Conservation (phyloP, 2,329 filamentous ascomycete species). For the Trichophyton mentagrophytes region DNA sequence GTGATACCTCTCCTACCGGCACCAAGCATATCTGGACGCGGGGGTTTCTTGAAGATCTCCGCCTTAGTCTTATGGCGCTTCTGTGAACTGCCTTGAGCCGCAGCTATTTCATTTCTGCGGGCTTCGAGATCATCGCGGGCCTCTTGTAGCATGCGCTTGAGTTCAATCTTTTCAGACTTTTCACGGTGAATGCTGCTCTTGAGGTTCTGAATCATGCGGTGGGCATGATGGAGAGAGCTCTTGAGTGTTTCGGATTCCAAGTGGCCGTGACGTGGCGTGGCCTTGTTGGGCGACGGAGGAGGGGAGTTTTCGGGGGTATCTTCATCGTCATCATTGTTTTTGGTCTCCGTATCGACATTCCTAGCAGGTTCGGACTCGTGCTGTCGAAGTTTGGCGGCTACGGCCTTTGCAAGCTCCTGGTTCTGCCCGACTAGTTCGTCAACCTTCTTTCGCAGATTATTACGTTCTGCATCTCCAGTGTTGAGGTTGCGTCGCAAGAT, state of each 20-base stretch:
- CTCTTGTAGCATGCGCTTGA: conserved; percentile 90
- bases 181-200: conserved; percentile 92
- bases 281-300: conserved; percentile 78
- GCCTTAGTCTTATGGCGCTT: conserved; percentile 51
- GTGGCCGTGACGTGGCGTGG: conserved; percentile 76
- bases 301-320: conserved; percentile 80
- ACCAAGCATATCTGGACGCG: conserved; percentile 60
- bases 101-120: conserved; percentile 39
- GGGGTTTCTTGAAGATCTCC: conserved; percentile 64
- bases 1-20: conserved; percentile 59
- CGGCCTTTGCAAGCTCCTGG: conserved; percentile 73
- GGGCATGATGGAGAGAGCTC: conserved; percentile 85
- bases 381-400: conserved; percentile 59
- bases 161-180: conserved; percentile 95
- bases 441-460: conserved; percentile 67
- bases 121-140: conserved; percentile 79
- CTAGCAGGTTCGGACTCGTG: conserved; percentile 52
- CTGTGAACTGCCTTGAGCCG: conserved; percentile 22
- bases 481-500: conserved; percentile 67
- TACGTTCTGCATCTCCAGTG: conserved; percentile 64
- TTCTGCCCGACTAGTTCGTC: conserved; percentile 83
- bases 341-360: conserved; percentile 48
- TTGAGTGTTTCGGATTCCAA: conserved; percentile 94
- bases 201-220: conserved; percentile 90
- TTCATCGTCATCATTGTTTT: conserved; percentile 53